phyloP scores from a whole-genome alignment of 1,139 yeast species.

The Williopsis jadinii region DNA sequence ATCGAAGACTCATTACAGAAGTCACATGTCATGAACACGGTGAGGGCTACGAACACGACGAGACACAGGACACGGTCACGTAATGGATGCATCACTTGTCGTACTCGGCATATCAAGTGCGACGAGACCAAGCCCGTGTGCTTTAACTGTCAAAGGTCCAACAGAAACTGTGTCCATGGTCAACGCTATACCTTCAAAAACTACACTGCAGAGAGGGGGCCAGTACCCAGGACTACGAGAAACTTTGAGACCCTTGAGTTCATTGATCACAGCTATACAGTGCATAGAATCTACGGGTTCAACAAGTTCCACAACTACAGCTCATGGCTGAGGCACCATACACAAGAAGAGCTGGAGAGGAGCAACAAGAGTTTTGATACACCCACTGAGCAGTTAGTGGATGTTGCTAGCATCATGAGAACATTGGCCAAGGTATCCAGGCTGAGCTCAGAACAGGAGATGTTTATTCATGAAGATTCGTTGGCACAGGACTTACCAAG shows the following conservation, averaged over 20 bases:
- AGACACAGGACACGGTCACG: slow-evolving; percentile 22
- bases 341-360: slow-evolving; percentile 11
- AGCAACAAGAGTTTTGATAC: slow-evolving; percentile 8
- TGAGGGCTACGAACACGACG: background rate
- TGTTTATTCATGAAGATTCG: too few species aligned
- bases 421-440: too few species aligned
- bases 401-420: too few species aligned
- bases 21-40: too few species aligned
- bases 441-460: too few species aligned
- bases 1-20: too few species aligned
- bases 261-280: slow-evolving; percentile 18
- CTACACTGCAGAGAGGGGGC: too few species aligned
- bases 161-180: slow-evolving; percentile 26
- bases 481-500: too few species aligned
- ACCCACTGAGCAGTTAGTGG: too few species aligned
- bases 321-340: slow-evolving; percentile 13
- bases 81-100: slow-evolving; percentile 41
- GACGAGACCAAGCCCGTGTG: slow-evolving; percentile 36
- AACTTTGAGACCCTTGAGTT: slow-evolving; percentile 5
- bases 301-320: slow-evolving; percentile 17
- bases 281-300: slow-evolving; percentile 12
- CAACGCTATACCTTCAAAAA: slow-evolving; percentile 1
- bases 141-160: slow-evolving; percentile 31
- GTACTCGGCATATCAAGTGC: slow-evolving; percentile 41
- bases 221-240: background rate